A percentile compares a stretch with the other conserved stretches of the same genome.
These are phyloP conservation scores for Beauveria bassiana DNA, from an alignment of 2,329 filamentous ascomycete genomes.

Conservation along the genomic window DNA sequence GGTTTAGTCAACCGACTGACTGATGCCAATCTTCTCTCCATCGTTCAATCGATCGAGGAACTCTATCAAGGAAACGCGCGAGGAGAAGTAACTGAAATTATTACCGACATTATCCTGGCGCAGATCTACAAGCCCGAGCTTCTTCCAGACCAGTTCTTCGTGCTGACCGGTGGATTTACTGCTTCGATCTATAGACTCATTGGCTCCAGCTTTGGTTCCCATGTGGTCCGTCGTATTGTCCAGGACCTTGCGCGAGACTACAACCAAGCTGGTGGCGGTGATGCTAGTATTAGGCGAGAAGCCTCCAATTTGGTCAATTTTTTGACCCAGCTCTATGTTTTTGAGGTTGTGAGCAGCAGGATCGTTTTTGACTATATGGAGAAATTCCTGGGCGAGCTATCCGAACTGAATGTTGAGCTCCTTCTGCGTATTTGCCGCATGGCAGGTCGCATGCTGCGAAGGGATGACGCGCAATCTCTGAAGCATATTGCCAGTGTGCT, in stretches of 20 bases:
- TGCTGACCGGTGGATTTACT: conserved; percentile 83
- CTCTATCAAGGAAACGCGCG: conserved; percentile 78
- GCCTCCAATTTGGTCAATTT: conserved; percentile 71
- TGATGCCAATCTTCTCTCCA: conserved; percentile 80
- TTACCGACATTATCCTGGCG: conserved; percentile 71
- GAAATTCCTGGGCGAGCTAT: conserved; percentile 64
- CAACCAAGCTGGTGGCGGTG: conserved; percentile 33
- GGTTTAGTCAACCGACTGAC: conserved; percentile 89
- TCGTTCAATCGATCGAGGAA: conserved; percentile 72
- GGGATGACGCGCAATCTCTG: conserved; percentile 79
- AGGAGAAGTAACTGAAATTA: conserved; percentile 76
- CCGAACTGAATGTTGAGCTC: conserved; percentile 81
- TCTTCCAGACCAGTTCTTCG: conserved; percentile 81
- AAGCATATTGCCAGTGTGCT: conserved; percentile 83
- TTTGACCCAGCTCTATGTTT: conserved; percentile 82
- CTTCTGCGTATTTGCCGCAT: conserved; percentile 76
- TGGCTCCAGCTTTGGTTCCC: conserved; percentile 83
- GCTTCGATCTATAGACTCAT: conserved; percentile 80
- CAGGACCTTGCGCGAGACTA: conserved; percentile 66
- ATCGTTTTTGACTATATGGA: conserved; percentile 89
- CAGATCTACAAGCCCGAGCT: conserved; percentile 71
- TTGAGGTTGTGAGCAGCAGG: conserved; percentile 75
- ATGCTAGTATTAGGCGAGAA: conserved; percentile 26
- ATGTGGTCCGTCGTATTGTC: conserved; percentile 72
- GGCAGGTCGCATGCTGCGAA: conserved; percentile 72